Conservation (phyloP, 139 green algal species). For the Micractinium sp. region DNA sequence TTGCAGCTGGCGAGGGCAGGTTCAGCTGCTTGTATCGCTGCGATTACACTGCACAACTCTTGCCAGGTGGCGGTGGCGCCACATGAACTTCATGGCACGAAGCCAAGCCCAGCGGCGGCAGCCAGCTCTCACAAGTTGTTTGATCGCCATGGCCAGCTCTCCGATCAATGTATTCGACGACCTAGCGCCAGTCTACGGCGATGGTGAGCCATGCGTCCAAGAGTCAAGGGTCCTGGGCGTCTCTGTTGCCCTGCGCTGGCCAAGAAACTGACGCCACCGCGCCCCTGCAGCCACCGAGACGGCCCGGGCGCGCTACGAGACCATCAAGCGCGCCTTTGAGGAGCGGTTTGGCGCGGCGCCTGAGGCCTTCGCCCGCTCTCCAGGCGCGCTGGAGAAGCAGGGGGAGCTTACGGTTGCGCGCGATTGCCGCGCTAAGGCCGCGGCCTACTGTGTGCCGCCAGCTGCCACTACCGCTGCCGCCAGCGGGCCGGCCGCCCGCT, state of each 20-base stretch:
- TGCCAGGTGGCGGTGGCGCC: no score
- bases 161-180: slow-evolving; percentile 31
- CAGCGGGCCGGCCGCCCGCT: not conserved
- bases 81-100: no score
- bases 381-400: slow-evolving; percentile 53
- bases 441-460: no score
- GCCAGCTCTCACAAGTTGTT: no score
- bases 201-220: slow-evolving; percentile 42
- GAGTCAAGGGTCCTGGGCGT: no score
- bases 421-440: no score
- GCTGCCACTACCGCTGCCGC: not conserved
- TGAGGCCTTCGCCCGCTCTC: slow-evolving; percentile 67
- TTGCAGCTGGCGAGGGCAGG: no score
- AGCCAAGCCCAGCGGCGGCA: no score
- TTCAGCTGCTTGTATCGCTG: no score
- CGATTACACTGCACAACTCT: no score
- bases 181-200: slow-evolving; percentile 58
- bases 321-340: slow-evolving; percentile 61
- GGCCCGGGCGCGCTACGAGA: slow-evolving; percentile 28
- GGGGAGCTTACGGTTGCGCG: not conserved
- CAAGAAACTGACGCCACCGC: no score
- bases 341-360: slow-evolving; percentile 59
- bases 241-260: no score
- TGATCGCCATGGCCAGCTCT: not conserved
- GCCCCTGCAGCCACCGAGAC: slow-evolving; percentile 7